These are phyloP conservation scores for Calocybe gambosa DNA, from an alignment of 1,284 basidiomycete genomes.

Conservation along the genomic window DNA sequence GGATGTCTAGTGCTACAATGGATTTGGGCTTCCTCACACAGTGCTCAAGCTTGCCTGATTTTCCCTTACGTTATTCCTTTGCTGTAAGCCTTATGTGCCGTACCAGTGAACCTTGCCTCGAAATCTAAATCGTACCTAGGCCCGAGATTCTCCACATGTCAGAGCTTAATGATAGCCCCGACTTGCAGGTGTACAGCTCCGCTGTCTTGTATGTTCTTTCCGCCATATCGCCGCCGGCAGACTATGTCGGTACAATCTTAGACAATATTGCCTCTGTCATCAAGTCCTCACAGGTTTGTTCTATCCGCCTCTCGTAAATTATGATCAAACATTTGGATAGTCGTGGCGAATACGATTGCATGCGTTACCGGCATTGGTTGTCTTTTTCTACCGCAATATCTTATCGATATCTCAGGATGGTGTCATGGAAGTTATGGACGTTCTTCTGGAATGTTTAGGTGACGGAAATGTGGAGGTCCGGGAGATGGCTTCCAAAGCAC, in stretches of 20 bases:
- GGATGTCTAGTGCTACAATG: slow-evolving; percentile 59
- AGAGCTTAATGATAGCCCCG: slow-evolving; percentile 73
- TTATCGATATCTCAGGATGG: slow-evolving; percentile 65
- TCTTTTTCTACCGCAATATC: slow-evolving; percentile 86
- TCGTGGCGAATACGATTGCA: slow-evolving; percentile 77
- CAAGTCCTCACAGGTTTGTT: slow-evolving; percentile 58
- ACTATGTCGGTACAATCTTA: slow-evolving; percentile 56
- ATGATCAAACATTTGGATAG: slow-evolving; percentile 29
- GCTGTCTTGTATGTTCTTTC: slow-evolving; percentile 73
- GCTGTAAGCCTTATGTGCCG: slow-evolving; percentile 46
- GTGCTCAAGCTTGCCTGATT: slow-evolving; percentile 57
- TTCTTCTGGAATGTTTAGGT: slow-evolving; percentile 75
- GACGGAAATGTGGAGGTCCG: slow-evolving; percentile 94
- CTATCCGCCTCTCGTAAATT: slow-evolving; percentile 3
- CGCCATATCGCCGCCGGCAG: slow-evolving; percentile 56
- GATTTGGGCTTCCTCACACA: slow-evolving; percentile 73
- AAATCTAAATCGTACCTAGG: slow-evolving; percentile 28
- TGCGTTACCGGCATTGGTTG: slow-evolving; percentile 66
- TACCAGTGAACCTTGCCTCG: slow-evolving; percentile 2
- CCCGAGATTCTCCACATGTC: slow-evolving; percentile 78
- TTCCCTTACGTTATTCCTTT: slow-evolving; percentile 74
- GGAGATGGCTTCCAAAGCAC: slow-evolving; percentile 87
- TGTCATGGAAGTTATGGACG: slow-evolving; percentile 70
- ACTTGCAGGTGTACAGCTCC: slow-evolving; percentile 66
- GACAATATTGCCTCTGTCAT: slow-evolving; percentile 60